Evolutionary conservation across 345 rosid species (phyloP), one percentile per base, ranked within the genome.

Genomic region (Aquilaria yunnanensis): DNA sequence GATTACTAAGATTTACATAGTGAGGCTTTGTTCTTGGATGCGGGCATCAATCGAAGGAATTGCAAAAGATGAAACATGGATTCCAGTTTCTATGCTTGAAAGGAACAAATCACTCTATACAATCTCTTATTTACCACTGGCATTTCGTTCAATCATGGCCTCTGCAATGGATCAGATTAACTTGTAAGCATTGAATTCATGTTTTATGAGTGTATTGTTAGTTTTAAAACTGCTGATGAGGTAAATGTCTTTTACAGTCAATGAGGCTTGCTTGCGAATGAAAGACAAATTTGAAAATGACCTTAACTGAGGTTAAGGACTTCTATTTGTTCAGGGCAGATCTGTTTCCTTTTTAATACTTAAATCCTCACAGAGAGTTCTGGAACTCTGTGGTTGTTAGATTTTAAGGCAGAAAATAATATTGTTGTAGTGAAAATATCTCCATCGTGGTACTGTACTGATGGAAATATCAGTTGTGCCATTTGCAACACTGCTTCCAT

Each of bases 1-100:
- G 82, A 76, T 90, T 66, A 81, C 83, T 34, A 94, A 87, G 81
- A 82, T 85, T 65, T 90, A 88, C 73, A 84, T 88, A 62, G 67
- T 80, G 61, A 83, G 97, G 81, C 88, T 94, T 59, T 94, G 99
- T 81, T 88, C 96, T 48, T 94, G 97, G 97, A 85, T 94, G 97
- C 82, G 97, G 67, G 79, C 77, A 55, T 80, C 89, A 16, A 80
- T 83, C 10, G 97, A 88, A 58, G 83, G 69, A 67, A 76, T 88
- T 70, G 81, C 96, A 30, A 83, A 79, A 74, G 93, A 88, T 58
- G 97, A 94, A 79, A 82, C 86, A 23, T 94, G 96, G 99, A 65
- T 88, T 59, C 83, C 90, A 2, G 96, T 94, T 16, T 90, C 93
- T 60, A 71, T 85, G 73, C 97, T 94, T 70, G 99, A 88, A 75